Evolutionary conservation across 495 filamentous ascomycete species (phyloP), one percentile per base, ranked within the genome.

Genomic region (Annulohypoxylon bovei): DNA sequence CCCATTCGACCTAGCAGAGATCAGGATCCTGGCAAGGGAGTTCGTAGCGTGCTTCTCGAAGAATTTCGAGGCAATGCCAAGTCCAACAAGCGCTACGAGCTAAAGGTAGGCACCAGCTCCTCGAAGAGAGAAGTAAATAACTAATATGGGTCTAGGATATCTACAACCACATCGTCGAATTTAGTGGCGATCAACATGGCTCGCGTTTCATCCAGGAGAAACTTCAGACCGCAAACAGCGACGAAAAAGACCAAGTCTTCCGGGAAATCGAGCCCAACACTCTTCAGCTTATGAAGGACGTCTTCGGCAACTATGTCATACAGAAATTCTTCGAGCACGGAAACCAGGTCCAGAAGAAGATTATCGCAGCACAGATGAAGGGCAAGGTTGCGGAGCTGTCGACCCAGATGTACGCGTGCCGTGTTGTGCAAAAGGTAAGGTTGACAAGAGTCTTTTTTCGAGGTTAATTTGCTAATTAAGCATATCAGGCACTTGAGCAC

Each of bases 291-390:
- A 98, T 97, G 93, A 95, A 91, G 9, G 96, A 98, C 75, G 90
- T 98, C 12, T 98, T 97, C 75, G 95, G 95, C 16, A 99, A 99
- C 79, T 99, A 98, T 75, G 95, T 99, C 35, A 95, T 98, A 22
- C 95, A 99, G 74, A 98, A 98, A 77, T 89, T 98, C 67, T 98
- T 98, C 70, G 95, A 98, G 79, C 93, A 98, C 74, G 96, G 96
- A 30, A 97, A 94, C 68, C 95, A 97, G 77, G 84, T 88, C 6
- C 96, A 98, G 78, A 99, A 99, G 80, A 93, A 91, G 77, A 84
- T 91, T 2, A 77, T 99, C 42, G 95, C 93, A 3, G 88, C 88
- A 54, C 86, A 90, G 71, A 98, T 99, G 94, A 92, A 92, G 73
- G 89, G 89, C 0, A 91, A 94, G 73, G 88, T 98, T 9, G 79